A percentile compares a stretch with the other conserved stretches of the same genome.
Conservation (phyloP, 257 asterid genomes). For the Ajuga chamaepitys region DNA sequence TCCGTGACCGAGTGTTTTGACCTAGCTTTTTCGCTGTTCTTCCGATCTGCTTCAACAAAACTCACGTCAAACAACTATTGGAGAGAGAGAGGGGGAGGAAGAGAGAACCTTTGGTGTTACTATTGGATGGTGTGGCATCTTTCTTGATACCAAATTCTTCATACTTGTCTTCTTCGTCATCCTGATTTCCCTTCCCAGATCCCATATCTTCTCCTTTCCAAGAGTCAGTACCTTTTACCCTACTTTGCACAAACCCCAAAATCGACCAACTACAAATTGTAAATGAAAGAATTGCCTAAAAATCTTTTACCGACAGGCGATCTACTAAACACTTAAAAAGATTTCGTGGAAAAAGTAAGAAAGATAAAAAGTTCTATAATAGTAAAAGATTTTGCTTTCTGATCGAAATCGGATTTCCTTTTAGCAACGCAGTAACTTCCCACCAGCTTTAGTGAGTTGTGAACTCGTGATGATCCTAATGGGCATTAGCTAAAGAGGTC, state of each 20-base stretch:
- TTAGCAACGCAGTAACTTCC: not conserved
- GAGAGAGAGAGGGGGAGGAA: no score
- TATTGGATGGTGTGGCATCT: constrained; percentile 35
- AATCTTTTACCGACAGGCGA: not conserved
- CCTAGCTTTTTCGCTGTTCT: constrained; percentile 51
- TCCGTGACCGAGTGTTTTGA: constrained; percentile 70
- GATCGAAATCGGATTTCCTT: not conserved
- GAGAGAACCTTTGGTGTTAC: constrained; percentile 24
- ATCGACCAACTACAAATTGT: constrained; percentile 9
- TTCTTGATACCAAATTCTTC: constrained; percentile 44
- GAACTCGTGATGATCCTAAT: not conserved
- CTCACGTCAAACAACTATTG: not conserved
- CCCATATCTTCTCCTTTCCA: constrained; percentile 30
- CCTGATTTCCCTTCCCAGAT: constrained; percentile 49
- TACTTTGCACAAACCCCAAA: not conserved
- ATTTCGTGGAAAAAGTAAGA: not conserved
- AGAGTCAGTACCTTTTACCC: constrained; percentile 13
- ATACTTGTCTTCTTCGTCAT: constrained; percentile 60
- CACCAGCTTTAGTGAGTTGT: not conserved
- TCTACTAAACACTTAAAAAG: constrained; percentile 14
- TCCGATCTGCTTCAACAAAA: constrained; percentile 45
- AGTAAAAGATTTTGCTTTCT: not conserved
- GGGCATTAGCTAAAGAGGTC: no score
- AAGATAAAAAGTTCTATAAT: not conserved
- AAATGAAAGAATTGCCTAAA: not conserved